Conservation (phyloP, 345 rosid species). For the Gossypioides kirkii region DNA sequence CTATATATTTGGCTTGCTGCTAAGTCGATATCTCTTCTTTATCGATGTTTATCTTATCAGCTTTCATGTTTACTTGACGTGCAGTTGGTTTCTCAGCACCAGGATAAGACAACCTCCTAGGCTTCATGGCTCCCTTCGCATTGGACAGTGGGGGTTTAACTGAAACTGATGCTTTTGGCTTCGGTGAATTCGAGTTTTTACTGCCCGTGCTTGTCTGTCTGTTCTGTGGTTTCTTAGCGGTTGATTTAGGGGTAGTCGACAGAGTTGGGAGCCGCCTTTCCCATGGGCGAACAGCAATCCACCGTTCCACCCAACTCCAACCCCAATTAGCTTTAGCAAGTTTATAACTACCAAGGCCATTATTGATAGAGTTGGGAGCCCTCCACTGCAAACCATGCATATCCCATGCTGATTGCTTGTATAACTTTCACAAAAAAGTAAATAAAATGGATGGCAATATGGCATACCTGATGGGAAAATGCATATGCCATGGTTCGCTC, state of each 20-base stretch:
- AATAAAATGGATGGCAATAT: background rate
- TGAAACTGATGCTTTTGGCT: conserved; percentile 44
- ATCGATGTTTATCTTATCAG: conserved; percentile 21
- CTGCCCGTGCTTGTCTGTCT: conserved; percentile 38
- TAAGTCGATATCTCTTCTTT: conserved; percentile 18
- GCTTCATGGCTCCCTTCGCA: conserved; percentile 34
- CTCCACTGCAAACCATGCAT: conserved; percentile 58
- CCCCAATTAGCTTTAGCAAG: conserved; percentile 82
- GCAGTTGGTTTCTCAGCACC: conserved; percentile 38
- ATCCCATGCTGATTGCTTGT: background rate
- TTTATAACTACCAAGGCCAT: conserved; percentile 44
- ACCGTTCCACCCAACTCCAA: conserved; percentile 98
- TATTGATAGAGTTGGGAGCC: conserved; percentile 49
- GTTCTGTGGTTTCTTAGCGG: conserved; percentile 50
- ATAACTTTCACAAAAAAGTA: background rate
- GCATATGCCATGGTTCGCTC: conserved; percentile 96
- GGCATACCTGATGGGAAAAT: conserved; percentile 83
- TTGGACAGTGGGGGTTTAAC: conserved; percentile 37
- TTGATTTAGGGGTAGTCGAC: conserved; percentile 47
- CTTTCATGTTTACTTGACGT: conserved; percentile 21
- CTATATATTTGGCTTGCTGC: background rate
- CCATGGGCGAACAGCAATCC: conserved; percentile 96
- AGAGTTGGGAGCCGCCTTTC: conserved; percentile 53
- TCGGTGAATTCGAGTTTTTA: conserved; percentile 37
- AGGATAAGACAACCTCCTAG: conserved; percentile 69